Conservation (phyloP, 164 flowering plant species). For the Taxillus chinensis region DNA sequence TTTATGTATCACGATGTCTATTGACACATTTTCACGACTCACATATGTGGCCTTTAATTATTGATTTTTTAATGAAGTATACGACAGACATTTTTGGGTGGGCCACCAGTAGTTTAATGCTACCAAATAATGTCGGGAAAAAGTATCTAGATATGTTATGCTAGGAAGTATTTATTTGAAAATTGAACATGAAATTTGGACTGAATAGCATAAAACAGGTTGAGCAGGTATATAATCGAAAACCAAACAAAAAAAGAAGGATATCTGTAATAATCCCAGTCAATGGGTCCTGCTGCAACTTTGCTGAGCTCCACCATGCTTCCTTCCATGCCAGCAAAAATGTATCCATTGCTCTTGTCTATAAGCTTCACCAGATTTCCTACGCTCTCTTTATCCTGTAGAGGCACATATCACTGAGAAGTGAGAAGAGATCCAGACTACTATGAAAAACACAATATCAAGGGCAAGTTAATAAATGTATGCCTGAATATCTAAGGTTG, state of each 20-base stretch:
- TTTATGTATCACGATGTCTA: too few species aligned
- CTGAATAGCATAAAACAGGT: background rate
- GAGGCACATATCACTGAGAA: constrained; percentile 4
- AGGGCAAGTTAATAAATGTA: constrained; percentile 1
- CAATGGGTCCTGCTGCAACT: constrained; percentile 66
- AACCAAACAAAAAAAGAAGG: constrained; percentile 32
- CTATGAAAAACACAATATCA: background rate
- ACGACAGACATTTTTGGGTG: too few species aligned
- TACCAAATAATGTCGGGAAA: too few species aligned
- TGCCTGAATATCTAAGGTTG: constrained; percentile 89
- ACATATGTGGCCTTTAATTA: too few species aligned
- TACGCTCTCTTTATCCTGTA: constrained; percentile 86
- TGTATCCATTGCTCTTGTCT: constrained; percentile 84
- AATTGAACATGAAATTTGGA: too few species aligned
- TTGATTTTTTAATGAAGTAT: too few species aligned
- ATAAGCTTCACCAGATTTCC: constrained; percentile 83
- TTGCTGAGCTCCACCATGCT: constrained; percentile 93
- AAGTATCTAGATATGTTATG: too few species aligned
- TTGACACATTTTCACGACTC: too few species aligned
- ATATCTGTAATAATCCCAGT: constrained; percentile 97
- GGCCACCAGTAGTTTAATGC: too few species aligned
- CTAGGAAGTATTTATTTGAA: too few species aligned
- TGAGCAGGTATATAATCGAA: background rate
- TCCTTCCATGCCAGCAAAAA: constrained; percentile 67
- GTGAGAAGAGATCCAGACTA: background rate